phyloP scores from a whole-genome alignment of 1,139 yeast species.

The Yamadazyma jaroonii region DNA sequence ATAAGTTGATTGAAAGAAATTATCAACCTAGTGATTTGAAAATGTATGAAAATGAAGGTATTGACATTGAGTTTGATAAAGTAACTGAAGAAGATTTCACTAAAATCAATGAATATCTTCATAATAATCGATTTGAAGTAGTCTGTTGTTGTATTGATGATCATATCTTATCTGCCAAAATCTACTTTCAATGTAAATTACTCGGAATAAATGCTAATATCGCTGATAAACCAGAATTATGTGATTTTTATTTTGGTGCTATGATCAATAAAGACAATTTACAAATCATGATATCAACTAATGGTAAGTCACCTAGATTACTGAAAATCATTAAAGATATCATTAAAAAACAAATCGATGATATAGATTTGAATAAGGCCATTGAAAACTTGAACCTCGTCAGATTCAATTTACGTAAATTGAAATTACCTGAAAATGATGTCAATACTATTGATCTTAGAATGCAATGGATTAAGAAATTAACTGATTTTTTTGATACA shows the following conservation, averaged over 20 bases:
- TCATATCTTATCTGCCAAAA: conserved; percentile 54
- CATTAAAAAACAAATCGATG: conserved; percentile 46
- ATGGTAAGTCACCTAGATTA: conserved; percentile 78
- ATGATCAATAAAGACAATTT: conserved; percentile 74
- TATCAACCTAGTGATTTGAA: conserved; percentile 45
- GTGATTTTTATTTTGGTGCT: conserved; percentile 87
- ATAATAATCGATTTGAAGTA: conserved; percentile 49
- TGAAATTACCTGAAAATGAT: conserved; percentile 45
- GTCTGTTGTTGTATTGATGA: conserved; percentile 80
- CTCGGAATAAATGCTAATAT: conserved; percentile 68
- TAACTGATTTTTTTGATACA: conserved; percentile 61
- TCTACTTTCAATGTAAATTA: conserved; percentile 58
- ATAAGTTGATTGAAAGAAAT: conserved; percentile 37
- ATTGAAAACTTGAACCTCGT: conserved; percentile 62
- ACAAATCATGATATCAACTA: conserved; percentile 81
- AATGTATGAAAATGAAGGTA: conserved; percentile 39
- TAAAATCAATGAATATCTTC: conserved; percentile 31
- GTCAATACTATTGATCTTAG: conserved; percentile 54
- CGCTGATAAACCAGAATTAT: conserved; percentile 79
- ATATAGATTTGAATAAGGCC: conserved; percentile 51
- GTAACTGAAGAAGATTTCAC: conserved; percentile 27
- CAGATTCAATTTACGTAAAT: conserved; percentile 49
- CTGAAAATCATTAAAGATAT: conserved; percentile 64
- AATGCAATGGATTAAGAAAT: conserved; percentile 69
- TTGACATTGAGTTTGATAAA: conserved; percentile 15